A percentile compares a stretch with the other conserved stretches of the same genome.
These are phyloP conservation scores for Dillenia suffruticosa DNA, from an alignment of 164 flowering plant species.

Conservation along the genomic window DNA sequence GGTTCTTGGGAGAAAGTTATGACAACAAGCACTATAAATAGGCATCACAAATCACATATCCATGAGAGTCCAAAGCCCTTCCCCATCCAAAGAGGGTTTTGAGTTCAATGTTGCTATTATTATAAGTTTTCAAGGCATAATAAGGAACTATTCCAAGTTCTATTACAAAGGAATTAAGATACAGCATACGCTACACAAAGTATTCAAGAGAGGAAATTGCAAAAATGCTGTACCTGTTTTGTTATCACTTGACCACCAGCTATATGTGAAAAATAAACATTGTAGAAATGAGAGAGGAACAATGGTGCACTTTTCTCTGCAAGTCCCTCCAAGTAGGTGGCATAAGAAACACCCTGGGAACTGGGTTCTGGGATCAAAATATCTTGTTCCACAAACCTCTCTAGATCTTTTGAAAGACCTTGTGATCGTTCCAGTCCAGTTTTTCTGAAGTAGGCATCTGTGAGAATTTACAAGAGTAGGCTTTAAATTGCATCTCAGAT, in stretches of 20 bases:
- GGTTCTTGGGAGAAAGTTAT: too few relatives aligned
- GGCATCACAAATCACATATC: too few relatives aligned
- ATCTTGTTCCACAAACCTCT: conserved; percentile 55
- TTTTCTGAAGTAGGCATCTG: conserved; percentile 85
- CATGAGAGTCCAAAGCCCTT: too few relatives aligned
- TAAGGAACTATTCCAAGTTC: too few relatives aligned
- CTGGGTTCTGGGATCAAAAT: conserved; percentile 64
- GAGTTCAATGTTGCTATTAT: too few relatives aligned
- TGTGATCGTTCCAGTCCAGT: conserved; percentile 78
- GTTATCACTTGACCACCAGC: conserved; percentile 89
- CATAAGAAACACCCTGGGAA: conserved; percentile 61
- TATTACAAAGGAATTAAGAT: too few relatives aligned
- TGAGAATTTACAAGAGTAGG: background rate
- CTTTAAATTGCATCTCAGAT: too few relatives aligned
- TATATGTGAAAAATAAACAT: conserved; percentile 82
- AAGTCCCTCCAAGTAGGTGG: conserved; percentile 64
- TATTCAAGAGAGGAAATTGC: too few relatives aligned
- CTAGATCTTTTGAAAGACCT: conserved; percentile 56
- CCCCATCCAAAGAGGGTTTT: too few relatives aligned
- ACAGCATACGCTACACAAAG: too few relatives aligned
- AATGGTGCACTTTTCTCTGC: conserved; percentile 64
- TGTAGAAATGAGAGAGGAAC: conserved; percentile 85
- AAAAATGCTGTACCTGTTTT: conserved; percentile 45
- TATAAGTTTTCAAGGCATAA: too few relatives aligned
- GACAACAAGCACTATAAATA: too few relatives aligned